These are phyloP conservation scores for Fusarium brevicatenulatum DNA, from an alignment of 2,329 filamentous ascomycete species.

Conservation along the genomic window DNA sequence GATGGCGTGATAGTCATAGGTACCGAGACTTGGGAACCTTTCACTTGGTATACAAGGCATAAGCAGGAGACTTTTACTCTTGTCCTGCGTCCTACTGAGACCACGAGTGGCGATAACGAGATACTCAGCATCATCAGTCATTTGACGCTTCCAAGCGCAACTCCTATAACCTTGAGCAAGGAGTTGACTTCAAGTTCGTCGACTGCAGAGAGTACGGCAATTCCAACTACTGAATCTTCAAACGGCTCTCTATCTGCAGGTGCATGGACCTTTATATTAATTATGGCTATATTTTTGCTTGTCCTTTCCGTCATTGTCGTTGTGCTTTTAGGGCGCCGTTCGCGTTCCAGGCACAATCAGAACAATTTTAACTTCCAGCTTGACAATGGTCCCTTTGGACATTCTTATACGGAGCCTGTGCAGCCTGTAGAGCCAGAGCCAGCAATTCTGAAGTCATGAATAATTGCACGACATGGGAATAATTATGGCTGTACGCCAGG, in stretches of 20 bases:
- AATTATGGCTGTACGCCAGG: not conserved
- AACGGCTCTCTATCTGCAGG: too few relatives aligned
- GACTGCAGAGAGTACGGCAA: not conserved
- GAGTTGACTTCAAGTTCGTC: not conserved
- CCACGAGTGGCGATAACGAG: not conserved
- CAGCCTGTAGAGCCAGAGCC: not conserved
- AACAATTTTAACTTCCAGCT: not conserved
- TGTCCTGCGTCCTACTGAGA: not conserved
- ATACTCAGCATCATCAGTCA: not conserved
- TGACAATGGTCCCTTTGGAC: not conserved
- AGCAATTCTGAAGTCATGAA: not conserved
- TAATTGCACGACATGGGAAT: not conserved
- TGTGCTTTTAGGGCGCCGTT: not conserved
- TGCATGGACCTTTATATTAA: not conserved
- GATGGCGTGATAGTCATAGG: not conserved
- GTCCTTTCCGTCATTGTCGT: not conserved
- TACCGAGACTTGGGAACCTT: not conserved
- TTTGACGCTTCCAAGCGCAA: not conserved
- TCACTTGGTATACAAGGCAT: not conserved
- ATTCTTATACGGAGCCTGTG: not conserved
- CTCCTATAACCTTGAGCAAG: not conserved
- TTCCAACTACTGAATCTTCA: not conserved
- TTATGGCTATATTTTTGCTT: not conserved
- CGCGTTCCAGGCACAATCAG: not conserved
- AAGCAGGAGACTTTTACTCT: not conserved